Percentiles rank a stretch among this genome's conserved stretches.
Conservation (phyloP, 768 basidiomycete species). For the Calocybe indica region DNA sequence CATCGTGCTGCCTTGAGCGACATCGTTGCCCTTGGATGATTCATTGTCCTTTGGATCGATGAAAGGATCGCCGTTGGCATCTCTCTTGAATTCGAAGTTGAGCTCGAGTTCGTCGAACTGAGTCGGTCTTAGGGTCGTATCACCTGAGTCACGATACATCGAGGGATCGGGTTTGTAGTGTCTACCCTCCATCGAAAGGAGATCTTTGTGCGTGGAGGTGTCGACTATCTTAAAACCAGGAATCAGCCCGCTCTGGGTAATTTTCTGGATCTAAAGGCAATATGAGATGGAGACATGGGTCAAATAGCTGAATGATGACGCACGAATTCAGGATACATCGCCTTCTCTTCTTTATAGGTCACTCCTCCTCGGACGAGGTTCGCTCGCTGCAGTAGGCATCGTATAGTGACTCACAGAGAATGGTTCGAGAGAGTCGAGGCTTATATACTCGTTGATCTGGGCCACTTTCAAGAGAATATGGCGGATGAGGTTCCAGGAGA, state of each 20-base stretch:
- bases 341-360: neutral
- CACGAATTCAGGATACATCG: conserved; percentile 6
- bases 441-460: too few relatives aligned
- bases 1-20: too few relatives aligned
- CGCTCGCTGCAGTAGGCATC: too few relatives aligned
- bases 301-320: neutral
- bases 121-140: neutral
- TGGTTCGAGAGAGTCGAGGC: too few relatives aligned
- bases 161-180: conserved; percentile 2
- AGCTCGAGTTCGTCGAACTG: neutral
- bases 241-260: neutral
- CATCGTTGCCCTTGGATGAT: neutral
- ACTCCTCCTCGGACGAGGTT: neutral
- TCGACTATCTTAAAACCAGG: conserved; percentile 6
- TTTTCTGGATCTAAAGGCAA: neutral
- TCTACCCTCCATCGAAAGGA: neutral
- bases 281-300: neutral
- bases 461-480: too few relatives aligned
- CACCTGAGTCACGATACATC: neutral
- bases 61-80: conserved; percentile 7
- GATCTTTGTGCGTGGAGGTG: conserved; percentile 5
- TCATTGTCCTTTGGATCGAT: neutral
- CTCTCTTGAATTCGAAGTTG: conserved; percentile 12
- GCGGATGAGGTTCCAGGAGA: too few relatives aligned
- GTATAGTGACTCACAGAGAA: too few relatives aligned